Evolutionary conservation across 768 basidiomycete genomes (phyloP).

Genomic region (Pilatotrama ljubarskyi): DNA sequence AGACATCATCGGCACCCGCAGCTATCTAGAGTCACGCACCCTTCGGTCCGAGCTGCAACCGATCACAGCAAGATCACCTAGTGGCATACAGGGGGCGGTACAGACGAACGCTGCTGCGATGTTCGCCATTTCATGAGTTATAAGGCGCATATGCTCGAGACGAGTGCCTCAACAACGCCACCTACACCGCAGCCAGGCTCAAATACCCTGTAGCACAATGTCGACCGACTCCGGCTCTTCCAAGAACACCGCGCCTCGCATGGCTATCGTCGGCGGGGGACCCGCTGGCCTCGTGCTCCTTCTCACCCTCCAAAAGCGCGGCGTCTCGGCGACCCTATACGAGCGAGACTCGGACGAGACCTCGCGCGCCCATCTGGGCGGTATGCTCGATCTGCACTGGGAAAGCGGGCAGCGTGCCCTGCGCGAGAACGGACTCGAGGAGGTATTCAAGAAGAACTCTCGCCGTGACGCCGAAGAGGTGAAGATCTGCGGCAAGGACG

Average conservation of each 20-base stretch:
- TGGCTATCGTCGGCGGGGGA: constrained; percentile 6
- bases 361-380: constrained; percentile 2
- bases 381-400: constrained; percentile 10
- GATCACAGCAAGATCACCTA: too few species aligned
- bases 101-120: too few species aligned
- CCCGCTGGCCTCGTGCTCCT: neutral
- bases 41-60: too few species aligned
- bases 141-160: too few species aligned
- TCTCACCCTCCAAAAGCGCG: constrained; percentile 3
- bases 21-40: too few species aligned
- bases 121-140: too few species aligned
- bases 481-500: constrained; percentile 4
- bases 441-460: neutral
- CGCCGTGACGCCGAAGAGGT: constrained; percentile 10
- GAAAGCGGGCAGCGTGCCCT: constrained; percentile 6
- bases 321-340: constrained; percentile 5
- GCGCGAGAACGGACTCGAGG: constrained; percentile 10
- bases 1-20: too few species aligned
- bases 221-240: neutral
- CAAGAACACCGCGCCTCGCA: neutral
- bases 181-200: too few species aligned
- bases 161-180: too few species aligned
- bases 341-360: neutral
- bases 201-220: neutral
- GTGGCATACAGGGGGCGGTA: too few species aligned